A percentile compares a stretch with the other conserved stretches of the same genome.
Evolutionary conservation across 306 rosid species (phyloP).

Genomic region (Lithocarpus polystachyus): DNA sequence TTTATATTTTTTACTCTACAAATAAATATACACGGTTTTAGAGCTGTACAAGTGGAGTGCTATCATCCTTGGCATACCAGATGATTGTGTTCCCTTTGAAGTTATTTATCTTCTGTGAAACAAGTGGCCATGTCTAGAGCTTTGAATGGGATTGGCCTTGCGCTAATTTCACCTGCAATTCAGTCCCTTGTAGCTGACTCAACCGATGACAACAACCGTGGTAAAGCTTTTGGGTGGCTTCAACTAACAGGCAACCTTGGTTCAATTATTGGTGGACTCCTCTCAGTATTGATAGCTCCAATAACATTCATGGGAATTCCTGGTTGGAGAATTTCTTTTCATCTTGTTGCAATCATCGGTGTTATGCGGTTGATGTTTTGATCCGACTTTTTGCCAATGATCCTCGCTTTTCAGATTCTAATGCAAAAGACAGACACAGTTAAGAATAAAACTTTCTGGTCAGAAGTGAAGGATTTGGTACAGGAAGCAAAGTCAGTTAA

Average conservation of each 20-base stretch:
- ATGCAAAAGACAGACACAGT: conserved; percentile 18
- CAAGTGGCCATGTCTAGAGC: conserved; percentile 90
- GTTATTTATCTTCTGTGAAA: conserved; percentile 30
- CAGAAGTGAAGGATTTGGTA: conserved; percentile 59
- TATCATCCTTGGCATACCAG: conserved; percentile 17
- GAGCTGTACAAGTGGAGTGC: neutral
- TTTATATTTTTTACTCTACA: neutral
- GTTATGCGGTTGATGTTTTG: conserved; percentile 58
- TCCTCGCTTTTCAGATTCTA: conserved; percentile 56
- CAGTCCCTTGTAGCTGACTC: conserved; percentile 94
- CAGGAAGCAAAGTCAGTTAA: conserved; percentile 69
- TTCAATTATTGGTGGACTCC: conserved; percentile 76
- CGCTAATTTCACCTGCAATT: conserved; percentile 83
- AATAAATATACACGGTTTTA: conserved; percentile 7
- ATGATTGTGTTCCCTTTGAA: conserved; percentile 40
- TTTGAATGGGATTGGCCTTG: conserved; percentile 92
- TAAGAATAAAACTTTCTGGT: conserved; percentile 45
- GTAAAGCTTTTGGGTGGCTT: conserved; percentile 95
- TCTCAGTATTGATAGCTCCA: conserved; percentile 74
- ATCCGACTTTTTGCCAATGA: conserved; percentile 71
- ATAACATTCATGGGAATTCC: conserved; percentile 71
- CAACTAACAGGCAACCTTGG: conserved; percentile 84
- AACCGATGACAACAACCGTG: conserved; percentile 73
- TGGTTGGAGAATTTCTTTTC: conserved; percentile 93
- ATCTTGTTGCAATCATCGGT: conserved; percentile 74